Percentiles rank a stretch among this genome's conserved stretches.
These are phyloP conservation scores for Mycena chlorophos DNA, from an alignment of 768 basidiomycete species.

Conservation along the genomic window DNA sequence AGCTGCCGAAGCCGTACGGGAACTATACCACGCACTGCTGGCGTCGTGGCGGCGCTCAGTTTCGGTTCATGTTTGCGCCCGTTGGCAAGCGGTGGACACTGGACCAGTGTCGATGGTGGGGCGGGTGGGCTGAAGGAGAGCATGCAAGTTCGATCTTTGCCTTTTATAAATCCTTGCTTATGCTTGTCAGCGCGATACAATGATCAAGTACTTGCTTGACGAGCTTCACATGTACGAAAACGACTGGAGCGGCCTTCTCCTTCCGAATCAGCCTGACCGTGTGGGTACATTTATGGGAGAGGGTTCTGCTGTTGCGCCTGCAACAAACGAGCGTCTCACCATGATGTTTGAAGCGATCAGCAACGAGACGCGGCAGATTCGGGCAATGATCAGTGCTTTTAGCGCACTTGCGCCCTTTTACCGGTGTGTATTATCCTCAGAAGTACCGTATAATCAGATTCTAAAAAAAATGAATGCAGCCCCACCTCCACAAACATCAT, in stretches of 20 bases:
- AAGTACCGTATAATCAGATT: too few relatives aligned
- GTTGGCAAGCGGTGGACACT: slow-evolving; percentile 22
- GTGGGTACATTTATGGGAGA: slow-evolving; percentile 3
- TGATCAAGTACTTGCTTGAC: slow-evolving; percentile 27
- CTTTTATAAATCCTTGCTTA: neutral
- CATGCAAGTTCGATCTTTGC: slow-evolving; percentile 1
- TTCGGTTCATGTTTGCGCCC: slow-evolving; percentile 26
- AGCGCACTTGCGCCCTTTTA: neutral
- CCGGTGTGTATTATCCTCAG: neutral
- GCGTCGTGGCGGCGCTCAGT: slow-evolving; percentile 28
- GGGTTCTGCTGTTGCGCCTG: neutral
- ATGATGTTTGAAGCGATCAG: neutral
- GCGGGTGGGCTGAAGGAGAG: slow-evolving; percentile 22
- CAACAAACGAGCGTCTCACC: neutral
- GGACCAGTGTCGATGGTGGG: slow-evolving; percentile 23
- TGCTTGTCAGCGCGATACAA: slow-evolving; percentile 14
- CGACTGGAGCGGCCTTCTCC: slow-evolving; percentile 4
- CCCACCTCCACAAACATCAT: too few relatives aligned
- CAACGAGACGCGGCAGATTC: neutral
- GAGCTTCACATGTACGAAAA: slow-evolving; percentile 17
- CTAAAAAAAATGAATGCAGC: too few relatives aligned
- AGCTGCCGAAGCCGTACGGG: neutral
- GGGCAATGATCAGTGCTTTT: neutral
- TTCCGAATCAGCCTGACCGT: neutral
- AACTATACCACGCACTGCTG: slow-evolving; percentile 28